Evolutionary conservation across 2,329 filamentous ascomycete genomes (phyloP).

Genomic region (Botrytis cinerea): DNA sequence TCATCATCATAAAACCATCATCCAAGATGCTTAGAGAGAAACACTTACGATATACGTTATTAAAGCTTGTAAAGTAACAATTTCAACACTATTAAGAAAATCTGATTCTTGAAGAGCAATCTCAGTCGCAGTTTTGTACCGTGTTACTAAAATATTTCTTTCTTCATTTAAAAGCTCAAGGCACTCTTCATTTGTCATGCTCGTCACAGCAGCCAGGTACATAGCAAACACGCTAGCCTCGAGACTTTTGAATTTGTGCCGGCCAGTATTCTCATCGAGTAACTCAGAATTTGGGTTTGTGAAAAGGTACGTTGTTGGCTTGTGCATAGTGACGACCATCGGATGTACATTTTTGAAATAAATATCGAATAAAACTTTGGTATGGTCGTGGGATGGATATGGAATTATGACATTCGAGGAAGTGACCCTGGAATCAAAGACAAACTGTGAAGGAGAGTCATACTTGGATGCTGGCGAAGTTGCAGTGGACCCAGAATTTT

Average conservation of each 20-base stretch:
- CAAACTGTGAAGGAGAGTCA: slow-evolving; percentile 17
- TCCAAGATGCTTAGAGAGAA: not conserved
- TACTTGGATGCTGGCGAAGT: slow-evolving; percentile 18
- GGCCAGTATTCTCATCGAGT: slow-evolving; percentile 8
- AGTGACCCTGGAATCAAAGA: slow-evolving; percentile 11
- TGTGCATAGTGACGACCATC: slow-evolving; percentile 7
- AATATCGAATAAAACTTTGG: not conserved
- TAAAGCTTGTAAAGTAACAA: slow-evolving; percentile 63
- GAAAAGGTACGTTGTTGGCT: not conserved
- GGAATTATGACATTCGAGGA: not conserved
- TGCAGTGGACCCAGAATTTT: not conserved
- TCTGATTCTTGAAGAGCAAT: slow-evolving; percentile 51
- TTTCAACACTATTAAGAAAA: slow-evolving; percentile 62
- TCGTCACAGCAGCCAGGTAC: slow-evolving; percentile 34
- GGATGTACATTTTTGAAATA: slow-evolving; percentile 25
- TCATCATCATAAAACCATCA: not conserved
- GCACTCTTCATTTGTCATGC: slow-evolving; percentile 50
- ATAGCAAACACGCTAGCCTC: slow-evolving; percentile 7
- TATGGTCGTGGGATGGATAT: slow-evolving; percentile 18
- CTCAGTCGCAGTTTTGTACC: slow-evolving; percentile 26
- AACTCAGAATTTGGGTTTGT: not conserved
- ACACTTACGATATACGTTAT: slow-evolving; percentile 59
- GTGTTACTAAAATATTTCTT: slow-evolving; percentile 41
- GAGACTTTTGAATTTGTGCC: slow-evolving; percentile 23
- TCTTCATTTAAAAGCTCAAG: slow-evolving; percentile 52